These are phyloP conservation scores for Penicillium nordicum DNA, from an alignment of 2,329 filamentous ascomycete species.

Conservation along the genomic window DNA sequence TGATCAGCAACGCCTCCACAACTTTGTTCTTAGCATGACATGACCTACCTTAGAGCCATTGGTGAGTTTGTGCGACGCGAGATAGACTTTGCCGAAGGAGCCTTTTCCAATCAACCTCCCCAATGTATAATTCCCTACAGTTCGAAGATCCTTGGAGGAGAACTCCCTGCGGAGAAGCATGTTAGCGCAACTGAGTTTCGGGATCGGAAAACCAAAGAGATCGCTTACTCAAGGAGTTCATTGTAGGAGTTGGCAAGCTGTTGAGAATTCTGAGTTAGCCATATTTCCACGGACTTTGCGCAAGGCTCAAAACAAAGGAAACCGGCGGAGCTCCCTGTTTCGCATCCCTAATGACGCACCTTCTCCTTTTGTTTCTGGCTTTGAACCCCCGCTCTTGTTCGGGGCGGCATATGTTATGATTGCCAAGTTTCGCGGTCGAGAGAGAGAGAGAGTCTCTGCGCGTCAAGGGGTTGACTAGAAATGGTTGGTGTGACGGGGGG, in stretches of 20 bases:
- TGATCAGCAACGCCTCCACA: slow-evolving; percentile 6
- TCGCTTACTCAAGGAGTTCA: slow-evolving; percentile 82
- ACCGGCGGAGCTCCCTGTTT: background rate
- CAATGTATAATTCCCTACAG: slow-evolving; percentile 90
- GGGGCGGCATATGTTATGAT: slow-evolving; percentile 44
- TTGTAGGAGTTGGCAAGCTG: slow-evolving; percentile 97
- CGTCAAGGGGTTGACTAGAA: slow-evolving; percentile 13
- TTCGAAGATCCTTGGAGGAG: slow-evolving; percentile 81
- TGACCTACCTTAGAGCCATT: slow-evolving; percentile 84
- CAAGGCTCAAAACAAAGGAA: background rate
- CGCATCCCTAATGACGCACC: slow-evolving; percentile 36
- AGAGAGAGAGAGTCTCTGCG: slow-evolving; percentile 21
- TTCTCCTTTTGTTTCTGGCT: slow-evolving; percentile 59
- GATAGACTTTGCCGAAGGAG: slow-evolving; percentile 96
- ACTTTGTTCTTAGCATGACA: background rate
- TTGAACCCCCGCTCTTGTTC: slow-evolving; percentile 52
- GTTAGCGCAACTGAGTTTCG: slow-evolving; percentile 8
- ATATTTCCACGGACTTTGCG: background rate
- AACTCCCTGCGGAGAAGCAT: slow-evolving; percentile 67
- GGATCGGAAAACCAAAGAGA: background rate
- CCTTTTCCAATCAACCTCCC: slow-evolving; percentile 93
- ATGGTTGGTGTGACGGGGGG: slow-evolving; percentile 12
- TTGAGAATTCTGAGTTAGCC: slow-evolving; percentile 14
- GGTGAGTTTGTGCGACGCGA: slow-evolving; percentile 93
- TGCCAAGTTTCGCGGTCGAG: slow-evolving; percentile 21